phyloP scores from a whole-genome alignment of 345 rosid genomes.

The Physaria fendleri region DNA sequence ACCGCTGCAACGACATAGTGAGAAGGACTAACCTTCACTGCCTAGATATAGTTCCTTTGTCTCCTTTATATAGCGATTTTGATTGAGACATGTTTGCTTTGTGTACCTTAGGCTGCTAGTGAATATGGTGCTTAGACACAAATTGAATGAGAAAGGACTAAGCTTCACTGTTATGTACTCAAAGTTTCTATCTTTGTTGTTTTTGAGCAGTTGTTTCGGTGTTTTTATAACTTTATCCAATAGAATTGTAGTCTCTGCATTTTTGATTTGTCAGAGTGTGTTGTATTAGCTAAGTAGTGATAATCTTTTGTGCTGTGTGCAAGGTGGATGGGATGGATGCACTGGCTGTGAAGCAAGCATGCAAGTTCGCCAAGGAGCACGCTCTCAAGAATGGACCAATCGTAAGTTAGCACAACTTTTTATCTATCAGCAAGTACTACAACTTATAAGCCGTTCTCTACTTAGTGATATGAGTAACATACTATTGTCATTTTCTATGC shows the following conservation, averaged over 20 bases:
- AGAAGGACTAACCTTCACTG: too few relatives aligned
- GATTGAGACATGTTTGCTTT: background rate
- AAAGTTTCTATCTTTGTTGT: background rate
- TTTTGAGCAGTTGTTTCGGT: background rate
- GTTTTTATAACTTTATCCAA: background rate
- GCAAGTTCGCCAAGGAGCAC: slow-evolving; percentile 91
- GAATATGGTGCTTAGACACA: background rate
- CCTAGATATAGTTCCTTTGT: too few relatives aligned
- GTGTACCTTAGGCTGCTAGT: background rate
- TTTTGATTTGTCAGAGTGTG: background rate
- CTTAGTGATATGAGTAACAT: background rate
- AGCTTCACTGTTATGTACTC: background rate
- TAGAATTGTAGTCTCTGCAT: background rate
- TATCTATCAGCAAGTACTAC: background rate
- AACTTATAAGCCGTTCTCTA: background rate
- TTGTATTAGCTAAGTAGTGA: slow-evolving; percentile 4
- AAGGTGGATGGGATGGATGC: slow-evolving; percentile 99
- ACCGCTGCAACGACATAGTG: background rate
- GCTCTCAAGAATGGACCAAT: slow-evolving; percentile 92
- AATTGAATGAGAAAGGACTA: background rate
- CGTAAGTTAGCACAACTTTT: slow-evolving; percentile 43
- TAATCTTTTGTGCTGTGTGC: background rate
- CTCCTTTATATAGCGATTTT: background rate
- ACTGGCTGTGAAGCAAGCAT: slow-evolving; percentile 93
- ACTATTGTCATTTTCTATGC: background rate